Evolutionary conservation across 352 stramenopile species (phyloP).

Genomic region (Phytopythium oedochilum): DNA sequence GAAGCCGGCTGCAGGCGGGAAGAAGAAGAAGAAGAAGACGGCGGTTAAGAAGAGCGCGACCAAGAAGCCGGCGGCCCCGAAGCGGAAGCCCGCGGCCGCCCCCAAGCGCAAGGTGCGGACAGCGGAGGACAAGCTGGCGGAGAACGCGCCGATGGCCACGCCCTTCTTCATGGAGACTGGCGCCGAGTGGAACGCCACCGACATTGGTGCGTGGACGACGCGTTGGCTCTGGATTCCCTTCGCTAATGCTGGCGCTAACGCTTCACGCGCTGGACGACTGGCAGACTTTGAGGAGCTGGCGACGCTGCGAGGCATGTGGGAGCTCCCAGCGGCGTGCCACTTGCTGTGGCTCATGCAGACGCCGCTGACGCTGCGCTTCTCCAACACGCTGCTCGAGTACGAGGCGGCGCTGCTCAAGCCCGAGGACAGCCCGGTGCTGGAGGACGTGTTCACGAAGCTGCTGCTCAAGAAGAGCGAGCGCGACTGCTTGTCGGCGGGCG

Average conservation of each 20-base stretch:
- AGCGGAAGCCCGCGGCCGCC: conserved; percentile 23
- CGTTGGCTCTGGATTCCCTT: neutral
- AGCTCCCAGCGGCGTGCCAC: conserved; percentile 75
- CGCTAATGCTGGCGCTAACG: neutral
- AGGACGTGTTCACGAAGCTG: conserved; percentile 85
- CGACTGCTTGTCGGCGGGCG: conserved; percentile 61
- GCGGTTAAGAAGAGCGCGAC: conserved; percentile 13
- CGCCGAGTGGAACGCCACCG: conserved; percentile 57
- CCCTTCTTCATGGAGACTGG: conserved; percentile 75
- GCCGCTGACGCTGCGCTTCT: conserved; percentile 73
- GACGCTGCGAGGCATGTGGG: conserved; percentile 57
- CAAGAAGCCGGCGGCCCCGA: conserved; percentile 12
- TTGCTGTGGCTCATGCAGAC: conserved; percentile 82
- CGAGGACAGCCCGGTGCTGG: conserved; percentile 57
- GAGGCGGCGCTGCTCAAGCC: conserved; percentile 76
- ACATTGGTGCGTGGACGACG: conserved; percentile 25
- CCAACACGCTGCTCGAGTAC: conserved; percentile 77
- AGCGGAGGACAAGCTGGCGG: conserved; percentile 43
- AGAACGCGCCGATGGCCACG: conserved; percentile 47
- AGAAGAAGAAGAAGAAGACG: neutral
- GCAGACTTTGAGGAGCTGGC: conserved; percentile 68
- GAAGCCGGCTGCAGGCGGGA: neutral
- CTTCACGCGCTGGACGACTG: neutral
- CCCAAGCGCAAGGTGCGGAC: conserved; percentile 61
- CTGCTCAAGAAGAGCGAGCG: conserved; percentile 82